Evolutionary conservation across 331 rosid species (phyloP).

Genomic region (Rhamnella rubrinervis): DNA sequence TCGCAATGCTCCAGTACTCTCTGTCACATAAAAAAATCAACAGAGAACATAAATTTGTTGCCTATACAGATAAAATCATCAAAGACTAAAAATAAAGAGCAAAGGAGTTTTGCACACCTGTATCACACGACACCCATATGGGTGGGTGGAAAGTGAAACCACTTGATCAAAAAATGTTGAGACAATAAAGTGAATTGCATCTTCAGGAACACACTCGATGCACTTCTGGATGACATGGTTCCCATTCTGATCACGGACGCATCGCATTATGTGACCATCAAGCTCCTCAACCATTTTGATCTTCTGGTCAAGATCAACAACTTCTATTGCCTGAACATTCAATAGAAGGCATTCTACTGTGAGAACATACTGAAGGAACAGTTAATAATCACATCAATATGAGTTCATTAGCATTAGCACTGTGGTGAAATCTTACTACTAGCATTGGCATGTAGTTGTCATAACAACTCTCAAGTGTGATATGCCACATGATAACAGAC

Average conservation of each 20-base stretch:
- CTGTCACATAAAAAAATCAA: constrained; percentile 42
- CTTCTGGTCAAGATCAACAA: constrained; percentile 94
- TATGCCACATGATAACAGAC: not conserved
- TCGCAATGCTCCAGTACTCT: constrained; percentile 93
- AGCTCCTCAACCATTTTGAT: constrained; percentile 95
- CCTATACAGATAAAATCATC: not conserved
- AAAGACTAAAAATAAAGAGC: not conserved
- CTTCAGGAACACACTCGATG: constrained; percentile 95
- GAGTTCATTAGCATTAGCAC: not conserved
- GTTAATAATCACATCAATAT: not conserved
- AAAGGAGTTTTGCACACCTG: constrained; percentile 47
- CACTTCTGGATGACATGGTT: constrained; percentile 98
- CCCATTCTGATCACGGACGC: constrained; percentile 99
- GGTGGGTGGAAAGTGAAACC: constrained; percentile 93
- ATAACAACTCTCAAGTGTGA: constrained; percentile 3
- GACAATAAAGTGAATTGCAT: constrained; percentile 72
- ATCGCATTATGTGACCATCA: constrained; percentile 87
- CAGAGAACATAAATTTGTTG: constrained; percentile 2
- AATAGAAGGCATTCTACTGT: constrained; percentile 9
- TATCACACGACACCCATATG: constrained; percentile 97
- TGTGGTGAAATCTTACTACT: not conserved
- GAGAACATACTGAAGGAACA: not conserved
- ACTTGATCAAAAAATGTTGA: constrained; percentile 95
- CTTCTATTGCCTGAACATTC: constrained; percentile 85
- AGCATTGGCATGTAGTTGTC: not conserved